Percentiles rank a stretch among this genome's conserved stretches.
Conservation (phyloP, 2,329 filamentous ascomycete genomes). For the Fusarium oxysporum region DNA sequence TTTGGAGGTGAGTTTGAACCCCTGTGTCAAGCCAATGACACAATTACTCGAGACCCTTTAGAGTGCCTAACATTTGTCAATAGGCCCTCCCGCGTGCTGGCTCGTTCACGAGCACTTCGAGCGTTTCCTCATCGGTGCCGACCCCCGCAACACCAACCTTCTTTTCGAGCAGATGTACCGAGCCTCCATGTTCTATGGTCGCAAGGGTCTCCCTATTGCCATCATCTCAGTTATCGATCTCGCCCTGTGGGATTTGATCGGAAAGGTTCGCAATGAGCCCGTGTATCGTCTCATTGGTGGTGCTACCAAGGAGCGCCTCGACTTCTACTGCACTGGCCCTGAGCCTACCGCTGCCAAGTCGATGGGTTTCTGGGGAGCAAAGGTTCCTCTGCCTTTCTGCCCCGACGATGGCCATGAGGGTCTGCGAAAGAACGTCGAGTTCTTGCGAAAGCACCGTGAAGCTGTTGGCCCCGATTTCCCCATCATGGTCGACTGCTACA, state of each 20-base stretch:
- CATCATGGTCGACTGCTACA: slow-evolving; percentile 96
- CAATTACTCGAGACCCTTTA: neutral
- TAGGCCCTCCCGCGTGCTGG: slow-evolving; percentile 91
- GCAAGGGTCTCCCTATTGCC: slow-evolving; percentile 89
- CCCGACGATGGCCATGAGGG: slow-evolving; percentile 87
- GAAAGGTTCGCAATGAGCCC: slow-evolving; percentile 91
- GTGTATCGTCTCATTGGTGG: slow-evolving; percentile 96
- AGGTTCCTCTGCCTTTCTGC: slow-evolving; percentile 90
- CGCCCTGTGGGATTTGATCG: slow-evolving; percentile 90
- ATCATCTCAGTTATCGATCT: slow-evolving; percentile 96
- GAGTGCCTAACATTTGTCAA: slow-evolving; percentile 9
- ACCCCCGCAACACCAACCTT: slow-evolving; percentile 90
- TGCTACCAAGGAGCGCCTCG: slow-evolving; percentile 82
- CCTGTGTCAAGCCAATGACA: neutral
- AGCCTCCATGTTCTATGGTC: slow-evolving; percentile 94
- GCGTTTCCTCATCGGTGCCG: slow-evolving; percentile 87
- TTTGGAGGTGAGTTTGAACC: slow-evolving; percentile 74
- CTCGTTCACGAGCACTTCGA: slow-evolving; percentile 93
- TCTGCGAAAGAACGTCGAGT: slow-evolving; percentile 89
- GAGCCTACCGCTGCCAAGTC: slow-evolving; percentile 82
- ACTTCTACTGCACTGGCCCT: slow-evolving; percentile 96
- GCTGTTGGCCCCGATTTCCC: slow-evolving; percentile 90
- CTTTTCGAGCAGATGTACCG: slow-evolving; percentile 98
- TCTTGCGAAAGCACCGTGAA: slow-evolving; percentile 85
- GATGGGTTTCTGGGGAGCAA: slow-evolving; percentile 92